Evolutionary conservation across 1,284 basidiomycete species (phyloP).

Genomic region (Boletellus sp.): DNA sequence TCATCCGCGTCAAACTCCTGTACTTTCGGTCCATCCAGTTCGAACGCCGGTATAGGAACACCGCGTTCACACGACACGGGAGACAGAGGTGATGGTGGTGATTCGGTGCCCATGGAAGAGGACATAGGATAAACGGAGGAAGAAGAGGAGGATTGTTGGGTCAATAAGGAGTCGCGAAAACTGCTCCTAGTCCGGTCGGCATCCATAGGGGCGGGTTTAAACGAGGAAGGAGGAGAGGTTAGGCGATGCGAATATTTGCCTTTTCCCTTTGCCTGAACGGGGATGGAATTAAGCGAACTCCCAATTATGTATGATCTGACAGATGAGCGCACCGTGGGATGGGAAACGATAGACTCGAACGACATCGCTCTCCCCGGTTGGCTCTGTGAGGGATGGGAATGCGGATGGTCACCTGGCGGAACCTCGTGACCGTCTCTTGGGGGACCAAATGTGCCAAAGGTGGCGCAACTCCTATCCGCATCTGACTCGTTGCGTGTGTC

Average conservation of each 20-base stretch:
- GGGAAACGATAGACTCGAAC: constrained; percentile 11
- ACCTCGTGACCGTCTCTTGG: constrained; percentile 16
- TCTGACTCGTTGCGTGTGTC: constrained; percentile 10
- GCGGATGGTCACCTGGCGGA: background rate
- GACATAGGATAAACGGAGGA: constrained; percentile 76
- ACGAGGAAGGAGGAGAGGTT: constrained; percentile 33
- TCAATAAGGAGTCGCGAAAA: constrained; percentile 48
- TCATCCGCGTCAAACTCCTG: constrained; percentile 71
- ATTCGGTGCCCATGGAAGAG: constrained; percentile 51
- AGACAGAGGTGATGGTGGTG: constrained; percentile 56
- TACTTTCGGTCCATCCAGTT: constrained; percentile 42
- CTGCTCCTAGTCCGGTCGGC: constrained; percentile 30
- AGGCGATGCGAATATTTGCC: constrained; percentile 23
- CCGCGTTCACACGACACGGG: constrained; percentile 44
- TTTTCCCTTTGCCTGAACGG: constrained; percentile 29
- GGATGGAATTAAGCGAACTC: constrained; percentile 13
- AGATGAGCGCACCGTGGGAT: constrained; percentile 20
- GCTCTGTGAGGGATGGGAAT: constrained; percentile 1
- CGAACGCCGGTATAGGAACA: constrained; percentile 44
- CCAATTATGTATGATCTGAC: constrained; percentile 10
- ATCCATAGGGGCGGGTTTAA: constrained; percentile 29
- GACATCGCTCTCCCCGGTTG: constrained; percentile 11
- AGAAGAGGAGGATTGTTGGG: constrained; percentile 54
- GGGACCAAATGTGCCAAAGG: constrained; percentile 28
- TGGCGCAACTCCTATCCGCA: constrained; percentile 25